Evolutionary conservation across 228 moss, liverwort and hornwort species (phyloP).

Genomic region (Sphagnum magellanicum): DNA sequence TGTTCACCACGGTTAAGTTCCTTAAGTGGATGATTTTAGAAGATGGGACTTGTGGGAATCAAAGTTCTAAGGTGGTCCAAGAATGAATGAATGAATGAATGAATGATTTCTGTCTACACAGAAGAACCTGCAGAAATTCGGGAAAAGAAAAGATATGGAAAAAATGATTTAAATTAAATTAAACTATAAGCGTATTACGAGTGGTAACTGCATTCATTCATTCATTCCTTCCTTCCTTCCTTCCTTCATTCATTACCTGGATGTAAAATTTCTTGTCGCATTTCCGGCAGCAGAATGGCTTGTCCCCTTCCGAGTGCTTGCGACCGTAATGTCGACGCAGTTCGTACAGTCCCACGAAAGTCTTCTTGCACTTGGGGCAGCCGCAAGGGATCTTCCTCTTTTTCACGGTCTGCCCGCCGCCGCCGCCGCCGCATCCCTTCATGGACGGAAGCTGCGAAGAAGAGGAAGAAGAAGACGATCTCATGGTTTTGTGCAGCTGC

Average conservation of each 20-base stretch:
- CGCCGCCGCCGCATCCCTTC: slow-evolving; percentile 17
- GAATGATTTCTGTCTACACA: no score
- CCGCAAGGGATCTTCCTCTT: slow-evolving; percentile 61
- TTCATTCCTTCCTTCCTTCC: no score
- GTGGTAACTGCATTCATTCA: no score
- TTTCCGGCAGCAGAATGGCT: slow-evolving; percentile 47
- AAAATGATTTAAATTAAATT: no score
- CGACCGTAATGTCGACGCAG: slow-evolving; percentile 49
- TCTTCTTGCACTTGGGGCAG: slow-evolving; percentile 59
- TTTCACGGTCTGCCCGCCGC: slow-evolving; percentile 24
- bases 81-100: no score
- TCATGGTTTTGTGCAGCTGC: slow-evolving; percentile 36
- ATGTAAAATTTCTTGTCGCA: slow-evolving; percentile 57
- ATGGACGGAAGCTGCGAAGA: slow-evolving; percentile 10
- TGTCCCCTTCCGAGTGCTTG: slow-evolving; percentile 57
- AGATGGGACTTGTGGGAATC: no score
- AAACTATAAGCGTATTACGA: neutral
- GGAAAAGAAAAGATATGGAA: no score
- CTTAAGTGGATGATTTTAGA: no score
- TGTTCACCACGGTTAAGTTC: no score
- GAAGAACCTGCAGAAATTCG: no score
- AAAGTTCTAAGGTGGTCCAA: no score
- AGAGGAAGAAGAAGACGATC: no score
- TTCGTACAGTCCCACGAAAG: slow-evolving; percentile 53
- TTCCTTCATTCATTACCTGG: slow-evolving; percentile 15